Evolutionary conservation across 441 rosid species (phyloP).

Genomic region (Codiaeum variegatum): DNA sequence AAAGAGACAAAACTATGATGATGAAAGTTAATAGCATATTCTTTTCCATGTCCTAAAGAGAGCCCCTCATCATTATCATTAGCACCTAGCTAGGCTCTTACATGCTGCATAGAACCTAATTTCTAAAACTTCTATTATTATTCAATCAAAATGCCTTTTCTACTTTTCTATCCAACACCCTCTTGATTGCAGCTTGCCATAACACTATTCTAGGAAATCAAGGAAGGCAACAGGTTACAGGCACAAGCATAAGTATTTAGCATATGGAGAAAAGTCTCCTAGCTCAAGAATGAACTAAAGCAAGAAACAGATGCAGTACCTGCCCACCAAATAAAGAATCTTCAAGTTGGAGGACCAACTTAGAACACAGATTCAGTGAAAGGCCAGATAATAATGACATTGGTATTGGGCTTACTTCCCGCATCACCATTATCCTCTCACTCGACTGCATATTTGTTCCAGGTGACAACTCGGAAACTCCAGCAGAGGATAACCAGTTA

Average conservation of each 20-base stretch:
- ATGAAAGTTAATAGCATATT: background rate
- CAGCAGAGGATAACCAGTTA: constrained; percentile 80
- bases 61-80: background rate
- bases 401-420: constrained; percentile 94
- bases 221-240: background rate
- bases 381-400: constrained; percentile 89
- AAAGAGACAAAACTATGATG: background rate
- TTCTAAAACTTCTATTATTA: background rate
- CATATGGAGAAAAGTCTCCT: background rate
- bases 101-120: background rate
- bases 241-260: background rate
- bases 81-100: background rate
- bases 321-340: constrained; percentile 78
- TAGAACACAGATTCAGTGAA: constrained; percentile 78
- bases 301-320: constrained; percentile 43
- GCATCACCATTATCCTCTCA: constrained; percentile 76
- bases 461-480: constrained; percentile 59
- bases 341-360: constrained; percentile 80
- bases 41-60: background rate
- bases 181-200: background rate
- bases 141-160: background rate
- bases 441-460: constrained; percentile 64
- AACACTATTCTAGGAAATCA: constrained; percentile 4
- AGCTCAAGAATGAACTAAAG: constrained; percentile 2
- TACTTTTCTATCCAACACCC: background rate